phyloP scores from a whole-genome alignment of 2,329 filamentous ascomycete species.

The Xylaria sp. region DNA sequence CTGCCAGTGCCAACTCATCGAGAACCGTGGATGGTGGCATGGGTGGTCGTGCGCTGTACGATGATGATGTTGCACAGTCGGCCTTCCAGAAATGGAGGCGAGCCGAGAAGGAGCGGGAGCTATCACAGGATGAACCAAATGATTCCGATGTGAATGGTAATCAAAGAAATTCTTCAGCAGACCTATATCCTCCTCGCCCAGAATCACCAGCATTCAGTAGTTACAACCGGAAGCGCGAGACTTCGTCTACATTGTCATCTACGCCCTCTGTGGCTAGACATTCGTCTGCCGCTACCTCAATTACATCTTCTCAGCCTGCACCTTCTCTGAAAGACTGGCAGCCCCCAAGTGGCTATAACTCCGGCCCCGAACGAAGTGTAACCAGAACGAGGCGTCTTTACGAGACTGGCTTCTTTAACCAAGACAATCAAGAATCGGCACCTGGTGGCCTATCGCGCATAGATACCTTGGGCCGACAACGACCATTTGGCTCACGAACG shows the following conservation, averaged over 20 bases:
- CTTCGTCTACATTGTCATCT: slow-evolving; percentile 84
- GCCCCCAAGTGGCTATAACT: slow-evolving; percentile 54
- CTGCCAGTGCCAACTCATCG: slow-evolving; percentile 60
- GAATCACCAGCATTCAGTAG: slow-evolving; percentile 69
- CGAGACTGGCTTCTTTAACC: slow-evolving; percentile 78
- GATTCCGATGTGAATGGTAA: slow-evolving; percentile 52
- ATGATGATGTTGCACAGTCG: slow-evolving; percentile 85
- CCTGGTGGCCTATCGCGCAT: slow-evolving; percentile 80
- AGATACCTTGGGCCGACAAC: slow-evolving; percentile 78
- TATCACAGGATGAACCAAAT: slow-evolving; percentile 55
- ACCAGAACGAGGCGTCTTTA: slow-evolving; percentile 82
- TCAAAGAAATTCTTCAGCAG: slow-evolving; percentile 49
- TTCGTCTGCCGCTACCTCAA: slow-evolving; percentile 89
- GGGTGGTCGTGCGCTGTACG: slow-evolving; percentile 78
- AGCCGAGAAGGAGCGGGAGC: slow-evolving; percentile 65
- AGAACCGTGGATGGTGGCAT: slow-evolving; percentile 62
- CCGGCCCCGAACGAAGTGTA: slow-evolving; percentile 69
- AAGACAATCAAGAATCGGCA: slow-evolving; percentile 84
- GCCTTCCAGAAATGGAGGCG: slow-evolving; percentile 82
- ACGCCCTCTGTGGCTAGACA: slow-evolving; percentile 74
- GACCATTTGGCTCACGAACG: slow-evolving; percentile 62
- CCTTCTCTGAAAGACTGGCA: slow-evolving; percentile 64
- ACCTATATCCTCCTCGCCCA: slow-evolving; percentile 54
- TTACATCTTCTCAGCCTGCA: slow-evolving; percentile 75
- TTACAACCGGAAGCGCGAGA: slow-evolving; percentile 82